Conservation (phyloP, 257 asterid genomes). For the Solanum bukasovii region DNA sequence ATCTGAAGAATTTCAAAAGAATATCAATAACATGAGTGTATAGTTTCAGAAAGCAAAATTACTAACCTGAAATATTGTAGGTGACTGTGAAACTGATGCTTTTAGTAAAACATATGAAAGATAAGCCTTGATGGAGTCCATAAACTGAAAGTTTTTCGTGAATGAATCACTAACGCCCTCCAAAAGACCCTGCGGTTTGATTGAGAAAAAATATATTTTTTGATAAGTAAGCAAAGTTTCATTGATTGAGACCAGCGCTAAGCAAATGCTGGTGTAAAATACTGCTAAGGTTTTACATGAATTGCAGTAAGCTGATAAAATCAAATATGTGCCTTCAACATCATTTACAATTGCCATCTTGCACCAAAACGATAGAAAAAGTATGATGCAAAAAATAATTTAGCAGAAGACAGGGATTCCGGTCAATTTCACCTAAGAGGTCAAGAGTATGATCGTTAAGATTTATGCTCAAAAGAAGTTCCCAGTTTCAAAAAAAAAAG, state of each 20-base stretch:
- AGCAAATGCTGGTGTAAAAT: not conserved
- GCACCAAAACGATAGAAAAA: not conserved
- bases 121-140: slow-evolving; percentile 87
- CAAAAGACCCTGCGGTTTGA: slow-evolving; percentile 59
- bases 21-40: not conserved
- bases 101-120: slow-evolving; percentile 85
- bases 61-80: slow-evolving; percentile 73
- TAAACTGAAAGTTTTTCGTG: slow-evolving; percentile 68
- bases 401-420: not conserved
- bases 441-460: not conserved
- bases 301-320: not conserved
- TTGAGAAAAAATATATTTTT: not conserved
- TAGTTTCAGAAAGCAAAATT: slow-evolving; percentile 5
- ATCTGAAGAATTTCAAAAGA: not conserved
- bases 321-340: not conserved
- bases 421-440: not conserved
- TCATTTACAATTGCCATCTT: not conserved
- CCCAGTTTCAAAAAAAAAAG: not conserved
- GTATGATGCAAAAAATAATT: not conserved
- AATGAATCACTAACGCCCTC: slow-evolving; percentile 76
- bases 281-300: not conserved
- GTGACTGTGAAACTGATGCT: slow-evolving; percentile 75
- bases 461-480: not conserved
- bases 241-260: not conserved
- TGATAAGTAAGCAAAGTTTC: not conserved